Evolutionary conservation across 2,329 filamentous ascomycete genomes (phyloP), one percentile per base, ranked within the genome.

Genomic region (Amylocarpus encephaloides): DNA sequence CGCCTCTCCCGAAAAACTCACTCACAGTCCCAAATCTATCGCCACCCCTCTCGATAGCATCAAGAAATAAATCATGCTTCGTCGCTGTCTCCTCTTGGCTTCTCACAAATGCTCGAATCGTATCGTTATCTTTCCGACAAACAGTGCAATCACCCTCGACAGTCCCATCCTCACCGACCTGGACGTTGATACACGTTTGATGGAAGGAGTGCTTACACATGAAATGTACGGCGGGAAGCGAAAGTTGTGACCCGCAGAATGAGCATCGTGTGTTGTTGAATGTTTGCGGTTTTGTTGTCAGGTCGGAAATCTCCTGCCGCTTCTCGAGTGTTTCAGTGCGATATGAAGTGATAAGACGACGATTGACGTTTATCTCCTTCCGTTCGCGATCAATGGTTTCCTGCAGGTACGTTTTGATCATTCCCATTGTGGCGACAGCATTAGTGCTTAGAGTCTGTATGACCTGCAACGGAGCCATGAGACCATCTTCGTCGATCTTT

Each of bases 151-250:
- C 90, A 0, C 83, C 78, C 35, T 80, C 74, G 9, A 80, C 75
- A 46, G 84, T 82, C 10, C 74, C 73, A 18, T 78, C 75, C 35
- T 64, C 59, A 12, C 53, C 59, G 16, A 58, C 55, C 53, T 63
- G 58, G 5, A 75, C 73, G 64, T 88, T 87, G 38, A 98, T 72
- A 68, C 92, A 98, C 41, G 88, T 78, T 70, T 95, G 88, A 66
- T 98, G 93, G 74, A 96, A 98, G 53, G 85, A 91, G 67, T 98
- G 93, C 67, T 95, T 95, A 73, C 93, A 98, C 56, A 98, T 70
- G 67, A 98, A 98, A 66, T 98, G 93, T 43, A 98, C 91, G 0
- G 85, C 88, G 0, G 93, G 93, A 11, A 97, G 74, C 58, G 96
- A 91, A 15, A 97, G 76, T 22, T 80, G 77, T 34, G 52, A 51